These are phyloP conservation scores for Zea luxurians DNA, from an alignment of 176 grass and related monocot genomes.

Conservation along the genomic window DNA sequence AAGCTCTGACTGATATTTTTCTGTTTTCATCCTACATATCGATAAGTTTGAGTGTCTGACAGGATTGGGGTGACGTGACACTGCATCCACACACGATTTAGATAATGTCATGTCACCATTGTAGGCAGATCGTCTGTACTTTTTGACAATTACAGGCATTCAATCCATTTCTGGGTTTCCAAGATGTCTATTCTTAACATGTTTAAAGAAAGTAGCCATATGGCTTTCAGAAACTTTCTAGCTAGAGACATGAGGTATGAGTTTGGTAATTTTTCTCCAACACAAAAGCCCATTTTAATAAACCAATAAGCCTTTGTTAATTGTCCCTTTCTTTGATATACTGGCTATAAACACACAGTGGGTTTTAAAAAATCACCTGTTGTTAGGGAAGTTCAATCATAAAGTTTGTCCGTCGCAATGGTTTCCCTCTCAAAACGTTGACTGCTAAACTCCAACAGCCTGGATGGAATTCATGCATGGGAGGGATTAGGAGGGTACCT, in stretches of 20 bases:
- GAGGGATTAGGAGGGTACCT: not conserved
- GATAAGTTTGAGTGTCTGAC: not conserved
- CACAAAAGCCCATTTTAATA: not conserved
- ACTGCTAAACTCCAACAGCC: not conserved
- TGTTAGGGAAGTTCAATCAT: slow-evolving; percentile 13
- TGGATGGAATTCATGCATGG: slow-evolving; percentile 9
- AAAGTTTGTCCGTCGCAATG: not conserved
- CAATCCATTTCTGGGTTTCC: slow-evolving; percentile 15
- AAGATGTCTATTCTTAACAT: slow-evolving; percentile 3
- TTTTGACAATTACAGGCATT: slow-evolving; percentile 29
- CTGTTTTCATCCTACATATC: not conserved
- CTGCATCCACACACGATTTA: not conserved
- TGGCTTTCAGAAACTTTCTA: not conserved
- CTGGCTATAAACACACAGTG: not conserved
- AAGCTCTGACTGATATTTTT: not conserved
- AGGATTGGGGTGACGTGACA: not conserved
- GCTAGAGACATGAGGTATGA: not conserved
- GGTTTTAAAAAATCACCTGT: not conserved
- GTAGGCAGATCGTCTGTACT: slow-evolving; percentile 22
- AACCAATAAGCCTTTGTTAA: not conserved
- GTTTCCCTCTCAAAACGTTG: not conserved
- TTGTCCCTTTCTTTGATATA: slow-evolving; percentile 1
- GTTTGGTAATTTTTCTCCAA: slow-evolving; percentile 1
- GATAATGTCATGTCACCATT: slow-evolving; percentile 25
- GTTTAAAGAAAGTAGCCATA: not conserved